Evolutionary conservation across 2,329 filamentous ascomycete species (phyloP).

Genomic region (Orbilia oligospora): DNA sequence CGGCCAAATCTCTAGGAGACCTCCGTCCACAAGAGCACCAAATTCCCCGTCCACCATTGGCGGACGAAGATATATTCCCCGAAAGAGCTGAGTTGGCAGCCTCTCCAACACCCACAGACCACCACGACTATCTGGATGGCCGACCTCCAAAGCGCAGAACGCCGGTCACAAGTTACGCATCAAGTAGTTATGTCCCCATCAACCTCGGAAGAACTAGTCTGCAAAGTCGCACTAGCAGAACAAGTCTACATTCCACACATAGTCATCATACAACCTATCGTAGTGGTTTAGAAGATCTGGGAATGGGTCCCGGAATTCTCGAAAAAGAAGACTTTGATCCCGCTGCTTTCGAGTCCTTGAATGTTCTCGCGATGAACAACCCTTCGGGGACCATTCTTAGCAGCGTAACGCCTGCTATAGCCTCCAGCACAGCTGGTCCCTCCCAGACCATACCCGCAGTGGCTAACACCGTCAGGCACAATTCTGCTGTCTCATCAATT

Average conservation of each 20-base stretch:
- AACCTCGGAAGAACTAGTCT: constrained; percentile 50
- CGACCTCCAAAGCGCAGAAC: constrained; percentile 48
- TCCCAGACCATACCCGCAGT: not conserved
- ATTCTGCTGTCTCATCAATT: constrained; percentile 21
- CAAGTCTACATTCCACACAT: constrained; percentile 54
- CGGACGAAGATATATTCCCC: constrained; percentile 53
- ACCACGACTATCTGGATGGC: constrained; percentile 52
- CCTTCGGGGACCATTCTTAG: constrained; percentile 38
- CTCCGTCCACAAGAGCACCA: constrained; percentile 30
- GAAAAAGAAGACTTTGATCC: constrained; percentile 60
- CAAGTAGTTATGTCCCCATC: constrained; percentile 40
- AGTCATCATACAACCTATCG: constrained; percentile 50
- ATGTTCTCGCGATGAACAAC: constrained; percentile 58
- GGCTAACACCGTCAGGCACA: constrained; percentile 13
- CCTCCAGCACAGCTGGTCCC: constrained; percentile 17
- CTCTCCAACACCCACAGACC: constrained; percentile 36
- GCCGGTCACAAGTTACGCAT: constrained; percentile 47
- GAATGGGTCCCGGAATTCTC: constrained; percentile 53
- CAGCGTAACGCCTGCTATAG: constrained; percentile 45
- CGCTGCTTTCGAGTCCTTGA: constrained; percentile 54
- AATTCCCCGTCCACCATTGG: constrained; percentile 19
- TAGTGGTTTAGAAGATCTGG: constrained; percentile 47
- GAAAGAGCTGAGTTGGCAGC: constrained; percentile 51
- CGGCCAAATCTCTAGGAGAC: constrained; percentile 45
- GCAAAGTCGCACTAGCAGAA: constrained; percentile 55